phyloP scores from a whole-genome alignment of 306 rosid genomes.

The Alnus glutinosa region DNA sequence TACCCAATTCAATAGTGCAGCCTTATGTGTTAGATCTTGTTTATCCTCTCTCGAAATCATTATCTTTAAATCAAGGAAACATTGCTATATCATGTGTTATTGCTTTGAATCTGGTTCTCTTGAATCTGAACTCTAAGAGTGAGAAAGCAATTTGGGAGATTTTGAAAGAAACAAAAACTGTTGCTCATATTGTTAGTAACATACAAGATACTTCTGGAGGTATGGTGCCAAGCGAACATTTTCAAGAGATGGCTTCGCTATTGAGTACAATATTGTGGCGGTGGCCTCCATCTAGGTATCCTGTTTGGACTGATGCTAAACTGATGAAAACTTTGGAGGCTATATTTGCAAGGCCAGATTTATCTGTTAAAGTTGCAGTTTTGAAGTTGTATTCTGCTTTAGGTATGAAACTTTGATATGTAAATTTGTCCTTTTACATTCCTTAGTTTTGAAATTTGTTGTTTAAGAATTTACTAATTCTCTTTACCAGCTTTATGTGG shows the following conservation, averaged over 20 bases:
- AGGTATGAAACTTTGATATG: slow-evolving; percentile 50
- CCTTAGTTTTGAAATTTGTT: slow-evolving; percentile 15
- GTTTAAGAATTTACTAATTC: slow-evolving; percentile 28
- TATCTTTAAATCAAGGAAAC: slow-evolving; percentile 55
- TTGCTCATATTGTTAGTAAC: slow-evolving; percentile 41
- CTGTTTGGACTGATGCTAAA: slow-evolving; percentile 56
- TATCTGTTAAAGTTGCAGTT: slow-evolving; percentile 44
- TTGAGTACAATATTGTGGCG: slow-evolving; percentile 68
- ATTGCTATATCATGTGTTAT: slow-evolving; percentile 56
- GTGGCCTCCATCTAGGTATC: slow-evolving; percentile 73
- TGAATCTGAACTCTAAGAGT: slow-evolving; percentile 49
- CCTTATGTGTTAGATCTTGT: slow-evolving; percentile 60
- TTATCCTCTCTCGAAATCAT: slow-evolving; percentile 57
- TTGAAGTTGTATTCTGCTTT: slow-evolving; percentile 75
- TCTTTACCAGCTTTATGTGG: slow-evolving; percentile 72
- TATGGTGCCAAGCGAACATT: slow-evolving; percentile 44
- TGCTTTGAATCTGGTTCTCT: slow-evolving; percentile 60
- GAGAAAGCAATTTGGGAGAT: slow-evolving; percentile 63
- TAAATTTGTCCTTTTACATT: neutral
- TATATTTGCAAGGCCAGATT: slow-evolving; percentile 41
- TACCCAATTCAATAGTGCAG: slow-evolving; percentile 54
- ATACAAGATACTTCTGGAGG: slow-evolving; percentile 41
- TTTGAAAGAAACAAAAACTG: slow-evolving; percentile 46
- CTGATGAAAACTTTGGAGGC: slow-evolving; percentile 51
- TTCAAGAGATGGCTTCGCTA: slow-evolving; percentile 65